Conservation (phyloP, 1,139 yeast species). For the Wickerhamomyces sp. region DNA sequence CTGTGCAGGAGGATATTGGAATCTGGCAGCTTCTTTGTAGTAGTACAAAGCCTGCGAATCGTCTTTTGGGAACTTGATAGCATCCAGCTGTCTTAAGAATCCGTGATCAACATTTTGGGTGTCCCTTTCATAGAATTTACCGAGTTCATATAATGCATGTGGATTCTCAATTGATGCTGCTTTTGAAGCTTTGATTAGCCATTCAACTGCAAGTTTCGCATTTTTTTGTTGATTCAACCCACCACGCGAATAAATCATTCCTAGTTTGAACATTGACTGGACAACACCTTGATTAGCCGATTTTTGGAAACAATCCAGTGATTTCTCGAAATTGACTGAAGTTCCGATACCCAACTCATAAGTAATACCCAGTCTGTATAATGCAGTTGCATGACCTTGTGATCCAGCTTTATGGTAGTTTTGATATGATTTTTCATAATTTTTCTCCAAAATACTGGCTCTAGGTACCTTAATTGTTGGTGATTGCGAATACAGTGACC, state of each 20-base stretch:
- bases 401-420: slow-evolving; percentile 53
- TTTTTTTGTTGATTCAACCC: slow-evolving; percentile 35
- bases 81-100: slow-evolving; percentile 27
- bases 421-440: slow-evolving; percentile 55
- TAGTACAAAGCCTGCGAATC: slow-evolving; percentile 59
- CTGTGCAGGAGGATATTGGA: slow-evolving; percentile 76
- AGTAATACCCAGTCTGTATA: slow-evolving; percentile 64
- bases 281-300: slow-evolving; percentile 56
- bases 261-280: slow-evolving; percentile 62
- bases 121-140: slow-evolving; percentile 65
- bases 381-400: slow-evolving; percentile 50
- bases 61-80: slow-evolving; percentile 29
- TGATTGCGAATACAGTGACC: slow-evolving; percentile 54
- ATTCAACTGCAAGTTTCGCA: slow-evolving; percentile 43
- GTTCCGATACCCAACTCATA: slow-evolving; percentile 64
- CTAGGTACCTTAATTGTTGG: slow-evolving; percentile 28
- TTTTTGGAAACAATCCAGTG: slow-evolving; percentile 46
- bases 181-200: slow-evolving; percentile 53
- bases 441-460: slow-evolving; percentile 44
- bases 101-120: neutral
- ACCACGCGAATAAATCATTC: slow-evolving; percentile 56
- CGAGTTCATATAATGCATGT: slow-evolving; percentile 61
- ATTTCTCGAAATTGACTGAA: slow-evolving; percentile 36
- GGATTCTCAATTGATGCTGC: slow-evolving; percentile 39
- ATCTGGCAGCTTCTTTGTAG: slow-evolving; percentile 70